phyloP scores from a whole-genome alignment of 176 grass and related monocot species.

The Thalia dealbata region DNA sequence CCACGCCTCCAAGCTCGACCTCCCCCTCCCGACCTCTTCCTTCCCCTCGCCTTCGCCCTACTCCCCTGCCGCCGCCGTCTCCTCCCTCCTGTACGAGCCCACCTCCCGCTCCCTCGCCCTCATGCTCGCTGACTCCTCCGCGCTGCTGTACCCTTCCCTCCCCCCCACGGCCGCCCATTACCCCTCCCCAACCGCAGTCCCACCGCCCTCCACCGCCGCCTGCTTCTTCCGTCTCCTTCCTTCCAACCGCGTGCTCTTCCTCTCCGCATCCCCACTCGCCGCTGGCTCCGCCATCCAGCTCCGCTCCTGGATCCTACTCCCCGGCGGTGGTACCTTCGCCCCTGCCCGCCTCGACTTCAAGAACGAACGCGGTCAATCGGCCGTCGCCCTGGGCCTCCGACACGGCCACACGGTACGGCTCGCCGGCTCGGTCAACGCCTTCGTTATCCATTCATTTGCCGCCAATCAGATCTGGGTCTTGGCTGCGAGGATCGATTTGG shows the following conservation, averaged over 20 bases:
- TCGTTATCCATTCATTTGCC: conserved; percentile 54
- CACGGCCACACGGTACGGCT: conserved; percentile 55
- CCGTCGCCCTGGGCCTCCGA: conserved; percentile 33
- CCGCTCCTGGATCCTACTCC: conserved; percentile 41
- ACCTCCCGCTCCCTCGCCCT: conserved; percentile 34
- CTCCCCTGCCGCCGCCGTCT: conserved; percentile 2
- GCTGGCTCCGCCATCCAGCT: conserved; percentile 40
- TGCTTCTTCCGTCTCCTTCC: conserved; percentile 23
- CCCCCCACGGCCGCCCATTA: conserved; percentile 37
- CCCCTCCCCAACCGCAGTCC: not conserved
- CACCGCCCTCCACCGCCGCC: conserved; percentile 12
- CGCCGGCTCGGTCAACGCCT: conserved; percentile 43
- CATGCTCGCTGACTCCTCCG: conserved; percentile 49
- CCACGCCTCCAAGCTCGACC: conserved; percentile 13
- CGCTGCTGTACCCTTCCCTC: conserved; percentile 37
- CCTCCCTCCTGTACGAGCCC: conserved; percentile 23
- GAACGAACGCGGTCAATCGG: conserved; percentile 12
- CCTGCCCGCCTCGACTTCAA: conserved; percentile 41
- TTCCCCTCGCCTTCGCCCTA: conserved; percentile 28
- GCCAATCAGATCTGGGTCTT: conserved; percentile 81
- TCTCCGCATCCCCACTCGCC: conserved; percentile 41
- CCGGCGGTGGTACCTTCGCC: conserved; percentile 26
- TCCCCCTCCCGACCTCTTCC: conserved; percentile 34
- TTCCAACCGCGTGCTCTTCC: conserved; percentile 16
- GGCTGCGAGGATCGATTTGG: conserved; percentile 27